Conservation (phyloP, 495 filamentous ascomycete species). For the Cercophora samala region DNA sequence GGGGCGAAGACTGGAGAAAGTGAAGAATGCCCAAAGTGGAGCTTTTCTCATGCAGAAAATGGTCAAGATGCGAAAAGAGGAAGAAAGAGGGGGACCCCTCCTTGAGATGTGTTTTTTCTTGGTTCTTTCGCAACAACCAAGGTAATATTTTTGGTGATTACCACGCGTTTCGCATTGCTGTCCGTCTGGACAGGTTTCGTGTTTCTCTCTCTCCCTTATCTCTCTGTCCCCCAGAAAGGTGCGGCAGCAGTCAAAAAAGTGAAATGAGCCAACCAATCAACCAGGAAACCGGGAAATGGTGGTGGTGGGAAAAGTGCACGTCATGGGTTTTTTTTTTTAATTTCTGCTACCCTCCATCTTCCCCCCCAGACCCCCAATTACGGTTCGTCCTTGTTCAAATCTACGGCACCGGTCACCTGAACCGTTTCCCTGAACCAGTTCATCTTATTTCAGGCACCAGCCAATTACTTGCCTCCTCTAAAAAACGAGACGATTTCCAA, state of each 20-base stretch:
- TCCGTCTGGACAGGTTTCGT: not conserved
- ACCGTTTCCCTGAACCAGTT: not conserved
- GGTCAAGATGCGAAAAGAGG: no score
- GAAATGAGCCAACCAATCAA: not conserved
- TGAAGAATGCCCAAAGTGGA: not conserved
- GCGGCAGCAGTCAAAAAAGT: not conserved
- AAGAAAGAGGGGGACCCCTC: not conserved
- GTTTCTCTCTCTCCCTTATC: not conserved
- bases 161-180: not conserved
- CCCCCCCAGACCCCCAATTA: not conserved
- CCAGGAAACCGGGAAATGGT: not conserved
- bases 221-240: no score
- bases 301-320: not conserved
- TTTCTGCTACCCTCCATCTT: not conserved
- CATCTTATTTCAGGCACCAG: not conserved
- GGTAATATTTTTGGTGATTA: not conserved
- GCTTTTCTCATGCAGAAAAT: not conserved
- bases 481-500: not conserved
- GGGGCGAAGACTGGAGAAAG: constrained; percentile 3
- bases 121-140: not conserved
- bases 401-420: not conserved
- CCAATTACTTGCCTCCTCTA: not conserved
- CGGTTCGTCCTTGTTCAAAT: no score
- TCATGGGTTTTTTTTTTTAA: not conserved
- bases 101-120: not conserved